A percentile compares a stretch with the other conserved stretches of the same genome.
These are phyloP conservation scores for Nephelium lappaceum DNA, from an alignment of 345 rosid species.

Conservation along the genomic window DNA sequence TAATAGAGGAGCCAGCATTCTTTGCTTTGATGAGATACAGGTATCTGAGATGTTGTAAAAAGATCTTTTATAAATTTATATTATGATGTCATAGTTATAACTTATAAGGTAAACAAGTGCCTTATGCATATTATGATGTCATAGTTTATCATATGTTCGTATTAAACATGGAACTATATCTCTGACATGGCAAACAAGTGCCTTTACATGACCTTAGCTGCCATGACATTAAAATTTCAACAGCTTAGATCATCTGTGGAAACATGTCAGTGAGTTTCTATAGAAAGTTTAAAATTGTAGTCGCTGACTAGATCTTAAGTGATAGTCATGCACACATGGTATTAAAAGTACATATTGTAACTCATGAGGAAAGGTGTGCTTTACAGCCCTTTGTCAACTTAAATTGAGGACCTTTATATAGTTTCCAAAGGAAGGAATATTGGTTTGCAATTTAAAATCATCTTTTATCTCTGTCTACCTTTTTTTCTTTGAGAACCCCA, in stretches of 20 bases:
- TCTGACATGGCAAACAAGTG: not conserved
- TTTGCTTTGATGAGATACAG: conserved; percentile 98
- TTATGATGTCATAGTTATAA: not conserved
- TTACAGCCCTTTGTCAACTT: not conserved
- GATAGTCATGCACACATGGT: not conserved
- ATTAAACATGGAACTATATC: not conserved
- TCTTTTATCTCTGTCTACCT: not conserved
- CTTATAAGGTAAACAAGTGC: no score
- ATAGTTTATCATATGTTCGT: conserved; percentile 5
- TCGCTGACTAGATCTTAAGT: not conserved
- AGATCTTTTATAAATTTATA: not conserved
- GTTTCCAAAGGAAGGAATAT: not conserved
- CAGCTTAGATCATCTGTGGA: not conserved
- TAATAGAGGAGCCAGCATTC: conserved; percentile 77
- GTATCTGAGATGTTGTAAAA: conserved; percentile 33
- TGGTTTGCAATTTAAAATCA: not conserved
- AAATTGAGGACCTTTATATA: not conserved
- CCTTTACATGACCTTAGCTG: not conserved
- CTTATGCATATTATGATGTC: not conserved
- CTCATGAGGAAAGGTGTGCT: not conserved
- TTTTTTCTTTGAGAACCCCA: not conserved
- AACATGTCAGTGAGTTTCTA: not conserved
- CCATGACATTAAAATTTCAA: not conserved
- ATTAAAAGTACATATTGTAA: not conserved
- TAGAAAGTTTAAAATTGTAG: not conserved